phyloP scores from a whole-genome alignment of 1,284 basidiomycete species.

The Cystobasidiaceae sp. region DNA sequence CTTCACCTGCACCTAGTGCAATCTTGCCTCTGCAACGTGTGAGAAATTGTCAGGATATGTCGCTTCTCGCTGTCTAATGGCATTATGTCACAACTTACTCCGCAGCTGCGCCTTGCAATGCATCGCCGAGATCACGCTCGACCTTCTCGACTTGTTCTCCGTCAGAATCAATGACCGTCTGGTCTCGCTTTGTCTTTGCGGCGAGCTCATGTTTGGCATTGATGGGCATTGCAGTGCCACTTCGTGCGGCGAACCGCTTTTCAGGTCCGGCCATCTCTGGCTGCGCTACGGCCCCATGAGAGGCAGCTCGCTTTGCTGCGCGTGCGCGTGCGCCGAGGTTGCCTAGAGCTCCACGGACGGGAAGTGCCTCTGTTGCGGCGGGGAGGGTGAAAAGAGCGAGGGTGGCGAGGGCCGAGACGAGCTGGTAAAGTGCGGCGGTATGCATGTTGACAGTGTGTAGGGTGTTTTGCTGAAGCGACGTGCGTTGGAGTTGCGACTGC shows the following conservation, averaged over 20 bases:
- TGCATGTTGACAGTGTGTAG: constrained; percentile 3
- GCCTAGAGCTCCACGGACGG: constrained; percentile 27
- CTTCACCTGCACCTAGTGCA: background rate
- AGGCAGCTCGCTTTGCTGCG: constrained; percentile 20
- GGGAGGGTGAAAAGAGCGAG: constrained; percentile 22
- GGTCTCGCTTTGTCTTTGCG: no score
- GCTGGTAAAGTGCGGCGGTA: constrained; percentile 24
- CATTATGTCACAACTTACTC: no score
- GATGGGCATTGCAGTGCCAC: no score
- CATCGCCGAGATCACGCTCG: no score
- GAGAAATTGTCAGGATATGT: background rate
- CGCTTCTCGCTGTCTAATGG: no score
- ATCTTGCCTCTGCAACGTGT: background rate
- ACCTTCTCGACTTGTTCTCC: no score
- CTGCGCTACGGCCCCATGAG: no score
- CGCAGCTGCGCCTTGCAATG: no score
- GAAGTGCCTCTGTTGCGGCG: constrained; percentile 11
- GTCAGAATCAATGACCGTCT: no score
- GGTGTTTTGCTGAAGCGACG: background rate
- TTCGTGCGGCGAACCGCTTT: no score
- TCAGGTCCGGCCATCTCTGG: no score
- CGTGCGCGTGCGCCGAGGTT: constrained; percentile 22
- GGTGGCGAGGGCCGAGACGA: constrained; percentile 27
- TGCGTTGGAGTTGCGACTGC: background rate
- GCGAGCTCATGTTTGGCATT: no score